These are phyloP conservation scores for Fraxinus latifolia DNA, from an alignment of 305 asterid genomes.

Conservation along the genomic window DNA sequence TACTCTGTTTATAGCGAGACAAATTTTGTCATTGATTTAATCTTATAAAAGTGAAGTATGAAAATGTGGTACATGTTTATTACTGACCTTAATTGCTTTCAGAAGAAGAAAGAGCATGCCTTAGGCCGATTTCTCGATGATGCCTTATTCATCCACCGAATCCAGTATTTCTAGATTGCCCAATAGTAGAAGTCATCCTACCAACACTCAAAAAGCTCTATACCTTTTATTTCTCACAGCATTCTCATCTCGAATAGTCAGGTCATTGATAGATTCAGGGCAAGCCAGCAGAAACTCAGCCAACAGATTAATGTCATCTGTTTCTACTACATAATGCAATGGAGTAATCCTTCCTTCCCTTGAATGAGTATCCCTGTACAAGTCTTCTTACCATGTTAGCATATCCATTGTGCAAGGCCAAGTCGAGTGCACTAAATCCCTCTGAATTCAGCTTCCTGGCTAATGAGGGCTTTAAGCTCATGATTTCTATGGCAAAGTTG, in stretches of 20 bases:
- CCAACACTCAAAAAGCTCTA: slow-evolving; percentile 13
- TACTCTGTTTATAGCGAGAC: background rate
- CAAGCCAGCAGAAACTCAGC: slow-evolving; percentile 8
- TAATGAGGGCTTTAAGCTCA: background rate
- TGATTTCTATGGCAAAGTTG: slow-evolving; percentile 4
- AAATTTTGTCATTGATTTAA: background rate
- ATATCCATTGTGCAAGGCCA: background rate
- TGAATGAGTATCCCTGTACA: background rate
- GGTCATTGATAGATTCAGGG: background rate
- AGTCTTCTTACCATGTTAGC: background rate
- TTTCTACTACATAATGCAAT: slow-evolving; percentile 14
- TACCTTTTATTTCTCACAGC: background rate
- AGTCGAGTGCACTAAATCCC: background rate
- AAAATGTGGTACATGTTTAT: background rate
- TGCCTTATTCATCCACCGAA: background rate
- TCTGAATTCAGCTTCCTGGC: background rate
- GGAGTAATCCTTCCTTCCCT: slow-evolving; percentile 5
- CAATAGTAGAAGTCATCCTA: background rate
- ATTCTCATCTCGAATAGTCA: slow-evolving; percentile 6
- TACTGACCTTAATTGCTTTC: background rate
- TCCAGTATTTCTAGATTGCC: background rate
- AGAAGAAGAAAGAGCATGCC: background rate
- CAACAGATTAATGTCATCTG: background rate
- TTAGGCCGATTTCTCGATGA: too few species aligned
- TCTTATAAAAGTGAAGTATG: background rate